A percentile compares a stretch with the other conserved stretches of the same genome.
phyloP scores from a whole-genome alignment of 2,329 filamentous ascomycete species.

The Tolypocladium amazonense region DNA sequence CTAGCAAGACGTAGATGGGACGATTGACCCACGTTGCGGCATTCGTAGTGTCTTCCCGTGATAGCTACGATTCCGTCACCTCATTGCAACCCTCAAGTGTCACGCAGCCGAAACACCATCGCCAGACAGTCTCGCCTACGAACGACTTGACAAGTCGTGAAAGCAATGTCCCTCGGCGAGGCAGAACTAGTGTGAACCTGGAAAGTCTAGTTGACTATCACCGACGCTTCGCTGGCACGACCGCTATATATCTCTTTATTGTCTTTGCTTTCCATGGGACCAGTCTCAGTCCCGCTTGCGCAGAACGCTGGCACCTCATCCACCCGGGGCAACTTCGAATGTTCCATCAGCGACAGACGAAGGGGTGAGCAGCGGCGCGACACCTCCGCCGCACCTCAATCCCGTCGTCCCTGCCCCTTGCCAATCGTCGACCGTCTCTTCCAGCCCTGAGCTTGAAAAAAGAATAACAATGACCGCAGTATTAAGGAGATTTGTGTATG shows the following conservation, averaged over 20 bases:
- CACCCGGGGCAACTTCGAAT: background rate
- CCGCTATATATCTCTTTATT: background rate
- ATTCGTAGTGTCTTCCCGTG: background rate
- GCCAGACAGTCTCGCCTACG: background rate
- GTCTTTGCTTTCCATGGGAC: background rate
- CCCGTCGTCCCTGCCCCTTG: background rate
- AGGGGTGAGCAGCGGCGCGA: background rate
- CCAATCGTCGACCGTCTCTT: background rate
- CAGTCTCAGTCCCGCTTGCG: background rate
- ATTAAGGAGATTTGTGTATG: constrained; percentile 27
- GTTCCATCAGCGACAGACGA: background rate
- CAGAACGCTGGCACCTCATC: background rate
- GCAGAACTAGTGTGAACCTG: background rate
- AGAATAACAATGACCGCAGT: constrained; percentile 7
- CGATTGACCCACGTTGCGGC: background rate
- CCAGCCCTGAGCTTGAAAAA: background rate
- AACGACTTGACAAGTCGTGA: background rate
- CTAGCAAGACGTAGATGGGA: background rate
- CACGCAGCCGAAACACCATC: background rate
- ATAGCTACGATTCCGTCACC: too few species aligned
- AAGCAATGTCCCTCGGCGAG: background rate
- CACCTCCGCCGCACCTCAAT: background rate
- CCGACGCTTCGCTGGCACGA: background rate
- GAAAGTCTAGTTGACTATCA: background rate
- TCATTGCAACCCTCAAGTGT: too few species aligned